phyloP scores from a whole-genome alignment of 2,329 filamentous ascomycete genomes.

The Spiromastix sp. region DNA sequence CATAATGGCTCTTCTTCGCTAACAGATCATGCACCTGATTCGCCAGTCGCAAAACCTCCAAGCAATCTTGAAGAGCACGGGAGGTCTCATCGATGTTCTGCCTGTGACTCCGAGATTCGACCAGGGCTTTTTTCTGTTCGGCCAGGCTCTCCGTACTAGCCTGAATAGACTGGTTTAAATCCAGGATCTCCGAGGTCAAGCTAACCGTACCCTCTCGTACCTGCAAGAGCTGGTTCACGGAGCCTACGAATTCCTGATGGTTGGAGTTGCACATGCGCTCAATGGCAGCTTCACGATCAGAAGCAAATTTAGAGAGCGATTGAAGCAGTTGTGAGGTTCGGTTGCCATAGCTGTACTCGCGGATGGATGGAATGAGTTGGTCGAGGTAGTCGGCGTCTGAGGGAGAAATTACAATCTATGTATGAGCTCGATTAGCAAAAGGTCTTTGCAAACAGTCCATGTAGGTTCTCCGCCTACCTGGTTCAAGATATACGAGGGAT shows the following conservation, averaged over 20 bases:
- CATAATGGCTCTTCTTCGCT: conserved; percentile 89
- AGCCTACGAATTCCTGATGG: conserved; percentile 90
- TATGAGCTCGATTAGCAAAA: too few species aligned
- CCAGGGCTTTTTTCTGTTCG: conserved; percentile 85
- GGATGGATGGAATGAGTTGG: conserved; percentile 86
- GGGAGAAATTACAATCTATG: conserved; percentile 80
- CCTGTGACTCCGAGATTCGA: conserved; percentile 81
- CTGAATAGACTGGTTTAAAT: conserved; percentile 90
- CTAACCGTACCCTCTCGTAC: conserved; percentile 84
- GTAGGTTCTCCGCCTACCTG: too few species aligned
- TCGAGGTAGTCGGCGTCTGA: conserved; percentile 92
- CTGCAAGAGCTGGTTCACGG: conserved; percentile 84
- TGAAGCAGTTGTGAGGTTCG: conserved; percentile 64
- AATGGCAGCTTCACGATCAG: conserved; percentile 80
- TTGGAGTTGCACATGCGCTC: conserved; percentile 91
- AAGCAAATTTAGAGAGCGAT: conserved; percentile 69
- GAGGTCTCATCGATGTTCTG: conserved; percentile 94
- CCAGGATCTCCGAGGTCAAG: conserved; percentile 81
- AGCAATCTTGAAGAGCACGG: conserved; percentile 76
- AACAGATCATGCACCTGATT: conserved; percentile 92
- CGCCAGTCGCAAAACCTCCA: conserved; percentile 83
- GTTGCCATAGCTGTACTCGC: conserved; percentile 72
- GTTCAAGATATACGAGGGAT: conserved; percentile 29
- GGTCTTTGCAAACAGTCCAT: too few species aligned
- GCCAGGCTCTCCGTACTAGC: conserved; percentile 88